Percentiles rank a stretch among this genome's conserved stretches.
Evolutionary conservation across 257 asterid species (phyloP).

Genomic region (Lycium barbarum): DNA sequence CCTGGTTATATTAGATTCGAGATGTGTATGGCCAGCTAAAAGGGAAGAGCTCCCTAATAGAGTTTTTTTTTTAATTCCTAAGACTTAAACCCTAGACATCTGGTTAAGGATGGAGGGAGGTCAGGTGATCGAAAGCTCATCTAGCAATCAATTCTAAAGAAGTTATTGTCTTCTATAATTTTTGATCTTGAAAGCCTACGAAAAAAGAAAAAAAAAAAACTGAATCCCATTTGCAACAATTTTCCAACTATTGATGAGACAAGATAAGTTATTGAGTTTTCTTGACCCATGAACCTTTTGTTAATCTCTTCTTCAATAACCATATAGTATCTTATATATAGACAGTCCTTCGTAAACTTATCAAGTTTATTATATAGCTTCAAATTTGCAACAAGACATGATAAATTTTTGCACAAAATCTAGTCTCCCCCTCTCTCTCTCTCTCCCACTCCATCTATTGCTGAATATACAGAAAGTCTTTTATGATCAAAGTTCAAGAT

Average conservation of each 20-base stretch:
- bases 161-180: background rate
- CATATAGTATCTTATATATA: no score
- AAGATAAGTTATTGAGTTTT: background rate
- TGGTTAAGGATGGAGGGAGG: no score
- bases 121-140: background rate
- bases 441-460: no score
- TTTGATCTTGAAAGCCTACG: background rate
- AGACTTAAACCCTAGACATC: no score
- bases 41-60: no score
- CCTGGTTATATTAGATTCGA: no score
- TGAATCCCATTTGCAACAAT: background rate
- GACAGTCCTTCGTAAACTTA: background rate
- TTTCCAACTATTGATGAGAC: background rate
- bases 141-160: background rate
- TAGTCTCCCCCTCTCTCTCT: background rate
- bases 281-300: no score
- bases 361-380: background rate
- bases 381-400: background rate
- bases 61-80: no score
- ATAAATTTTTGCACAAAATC: background rate
- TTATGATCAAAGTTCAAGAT: constrained; percentile 11
- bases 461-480: no score
- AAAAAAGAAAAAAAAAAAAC: background rate
- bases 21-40: no score
- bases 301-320: no score